Evolutionary conservation across 371 early-diverging fungal genomes (phyloP).

Genomic region (Apophysomyces variabilis): DNA sequence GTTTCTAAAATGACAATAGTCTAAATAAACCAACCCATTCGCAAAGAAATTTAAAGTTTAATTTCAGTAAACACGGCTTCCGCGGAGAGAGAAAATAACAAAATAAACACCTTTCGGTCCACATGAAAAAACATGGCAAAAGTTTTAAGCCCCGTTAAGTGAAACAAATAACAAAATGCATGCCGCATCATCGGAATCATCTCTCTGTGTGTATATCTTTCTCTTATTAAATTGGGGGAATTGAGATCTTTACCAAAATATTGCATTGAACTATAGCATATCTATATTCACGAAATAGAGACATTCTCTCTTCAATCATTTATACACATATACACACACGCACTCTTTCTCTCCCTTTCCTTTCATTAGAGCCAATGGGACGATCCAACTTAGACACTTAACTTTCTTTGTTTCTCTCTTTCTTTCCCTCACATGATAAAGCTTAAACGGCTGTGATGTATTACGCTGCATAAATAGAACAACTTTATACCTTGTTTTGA

Average conservation of each 20-base stretch:
- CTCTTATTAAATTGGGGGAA: no score
- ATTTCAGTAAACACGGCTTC: conserved; percentile 7
- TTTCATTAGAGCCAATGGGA: no score
- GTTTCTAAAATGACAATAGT: conserved; percentile 6
- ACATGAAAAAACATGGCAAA: conserved; percentile 10
- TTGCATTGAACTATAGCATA: no score
- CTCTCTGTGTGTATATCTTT: background rate
- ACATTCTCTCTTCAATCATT: no score
- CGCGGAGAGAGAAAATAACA: background rate
- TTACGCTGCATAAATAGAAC: conserved; percentile 12
- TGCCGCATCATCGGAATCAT: conserved; percentile 11
- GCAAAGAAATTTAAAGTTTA: conserved; percentile 6
- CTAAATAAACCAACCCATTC: background rate
- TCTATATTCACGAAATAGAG: no score
- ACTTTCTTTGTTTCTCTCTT: no score
- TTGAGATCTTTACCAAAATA: no score
- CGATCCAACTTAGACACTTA: no score
- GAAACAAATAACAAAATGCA: background rate
- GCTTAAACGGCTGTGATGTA: conserved; percentile 12
- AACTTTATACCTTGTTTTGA: conserved; percentile 10
- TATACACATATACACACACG: no score
- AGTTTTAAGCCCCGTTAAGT: conserved; percentile 2
- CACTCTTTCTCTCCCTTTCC: no score
- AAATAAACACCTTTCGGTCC: conserved; percentile 3
- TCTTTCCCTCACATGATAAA: conserved; percentile 9